phyloP scores from a whole-genome alignment of 202 grass and related monocot genomes.

The Setaria italica region DNA sequence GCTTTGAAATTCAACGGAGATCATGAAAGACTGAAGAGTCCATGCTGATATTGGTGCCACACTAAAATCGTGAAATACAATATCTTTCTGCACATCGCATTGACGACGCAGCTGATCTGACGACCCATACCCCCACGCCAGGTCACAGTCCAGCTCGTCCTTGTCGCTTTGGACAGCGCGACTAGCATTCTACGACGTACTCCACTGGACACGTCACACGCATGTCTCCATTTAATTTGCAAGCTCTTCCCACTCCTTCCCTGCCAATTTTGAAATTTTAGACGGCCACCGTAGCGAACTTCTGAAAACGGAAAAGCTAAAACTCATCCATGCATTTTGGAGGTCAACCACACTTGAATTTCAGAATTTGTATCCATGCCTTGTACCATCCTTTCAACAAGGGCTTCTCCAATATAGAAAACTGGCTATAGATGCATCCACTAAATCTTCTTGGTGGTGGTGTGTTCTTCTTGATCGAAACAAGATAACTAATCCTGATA shows the following conservation, averaged over 20 bases:
- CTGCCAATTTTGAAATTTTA: not conserved
- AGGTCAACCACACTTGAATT: too few species aligned
- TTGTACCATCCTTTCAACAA: too few species aligned
- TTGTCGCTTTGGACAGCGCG: not conserved
- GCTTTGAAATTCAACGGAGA: not conserved
- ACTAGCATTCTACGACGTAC: not conserved
- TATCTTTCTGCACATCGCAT: not conserved
- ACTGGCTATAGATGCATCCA: too few species aligned
- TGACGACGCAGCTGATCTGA: slow-evolving; percentile 12
- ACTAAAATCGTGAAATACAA: not conserved
- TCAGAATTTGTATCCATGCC: too few species aligned
- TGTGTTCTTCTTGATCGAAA: too few species aligned
- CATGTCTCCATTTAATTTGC: not conserved
- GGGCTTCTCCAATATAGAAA: too few species aligned
- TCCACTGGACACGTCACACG: not conserved
- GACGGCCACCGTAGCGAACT: not conserved
- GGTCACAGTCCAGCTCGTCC: slow-evolving; percentile 2
- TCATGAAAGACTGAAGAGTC: not conserved
- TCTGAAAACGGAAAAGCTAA: not conserved
- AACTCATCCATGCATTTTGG: not conserved
- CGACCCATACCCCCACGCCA: not conserved
- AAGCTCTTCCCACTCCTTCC: not conserved
- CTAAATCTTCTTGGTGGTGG: too few species aligned
- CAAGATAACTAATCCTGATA: too few species aligned
- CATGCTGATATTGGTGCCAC: not conserved